These are phyloP conservation scores for Coelastrella sp. DNA, from an alignment of 139 green algal species.

Conservation along the genomic window DNA sequence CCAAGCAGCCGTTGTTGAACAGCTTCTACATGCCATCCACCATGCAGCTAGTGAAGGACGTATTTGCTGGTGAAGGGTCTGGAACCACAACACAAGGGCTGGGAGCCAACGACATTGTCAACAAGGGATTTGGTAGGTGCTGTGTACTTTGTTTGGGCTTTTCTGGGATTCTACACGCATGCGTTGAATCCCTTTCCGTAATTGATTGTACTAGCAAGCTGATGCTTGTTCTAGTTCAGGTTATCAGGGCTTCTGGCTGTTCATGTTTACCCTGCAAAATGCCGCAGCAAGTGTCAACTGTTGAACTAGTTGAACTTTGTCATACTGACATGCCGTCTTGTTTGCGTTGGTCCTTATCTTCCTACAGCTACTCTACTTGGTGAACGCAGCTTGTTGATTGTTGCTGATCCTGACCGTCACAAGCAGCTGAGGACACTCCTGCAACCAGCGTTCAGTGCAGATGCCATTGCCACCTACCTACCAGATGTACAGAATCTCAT, in stretches of 20 bases:
- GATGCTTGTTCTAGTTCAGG: no score
- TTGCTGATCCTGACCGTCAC: slow-evolving; percentile 6
- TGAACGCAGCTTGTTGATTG: slow-evolving; percentile 18
- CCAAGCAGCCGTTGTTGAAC: neutral
- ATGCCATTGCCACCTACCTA: neutral
- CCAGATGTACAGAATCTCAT: slow-evolving; percentile 13
- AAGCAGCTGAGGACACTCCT: slow-evolving; percentile 10
- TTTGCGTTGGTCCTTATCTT: neutral
- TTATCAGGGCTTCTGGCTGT: no score
- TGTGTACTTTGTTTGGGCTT: no score
- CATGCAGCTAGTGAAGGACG: slow-evolving; percentile 5
- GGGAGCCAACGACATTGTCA: neutral
- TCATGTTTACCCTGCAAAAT: neutral
- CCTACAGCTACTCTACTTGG: slow-evolving; percentile 10
- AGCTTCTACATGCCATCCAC: slow-evolving; percentile 36
- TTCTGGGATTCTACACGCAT: neutral
- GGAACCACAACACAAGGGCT: slow-evolving; percentile 29
- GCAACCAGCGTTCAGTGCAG: slow-evolving; percentile 22
- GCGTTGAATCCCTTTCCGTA: neutral
- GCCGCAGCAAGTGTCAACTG: neutral
- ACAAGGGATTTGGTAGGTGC: slow-evolving; percentile 12
- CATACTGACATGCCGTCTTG: neutral
- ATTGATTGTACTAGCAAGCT: no score
- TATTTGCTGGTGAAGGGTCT: slow-evolving; percentile 5
- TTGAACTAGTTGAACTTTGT: no score